phyloP scores from a whole-genome alignment of 2,329 filamentous ascomycete genomes.

The Elsinoe fawcettii region DNA sequence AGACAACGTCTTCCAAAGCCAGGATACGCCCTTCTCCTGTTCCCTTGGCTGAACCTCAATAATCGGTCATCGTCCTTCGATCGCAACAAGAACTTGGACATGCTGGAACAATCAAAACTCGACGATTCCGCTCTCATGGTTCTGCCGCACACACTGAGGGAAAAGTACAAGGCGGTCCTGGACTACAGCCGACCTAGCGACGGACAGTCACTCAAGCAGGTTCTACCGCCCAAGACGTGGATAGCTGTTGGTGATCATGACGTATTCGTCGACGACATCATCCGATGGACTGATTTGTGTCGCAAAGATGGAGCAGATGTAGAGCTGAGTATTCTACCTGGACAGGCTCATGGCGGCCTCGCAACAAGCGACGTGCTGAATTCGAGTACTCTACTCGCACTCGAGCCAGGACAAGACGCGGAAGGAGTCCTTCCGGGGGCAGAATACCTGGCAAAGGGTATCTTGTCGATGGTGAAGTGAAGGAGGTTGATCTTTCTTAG shows the following conservation, averaged over 20 bases:
- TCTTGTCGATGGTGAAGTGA: not conserved
- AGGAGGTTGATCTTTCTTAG: not conserved
- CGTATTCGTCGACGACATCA: slow-evolving; percentile 7
- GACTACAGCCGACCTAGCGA: slow-evolving; percentile 2
- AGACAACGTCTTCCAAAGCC: not conserved
- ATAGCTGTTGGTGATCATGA: slow-evolving; percentile 11
- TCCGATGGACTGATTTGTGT: not conserved
- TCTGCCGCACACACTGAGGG: not conserved
- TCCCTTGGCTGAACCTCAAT: slow-evolving; percentile 15
- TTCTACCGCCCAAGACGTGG: slow-evolving; percentile 13
- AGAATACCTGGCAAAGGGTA: slow-evolving; percentile 2
- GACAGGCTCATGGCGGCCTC: slow-evolving; percentile 4
- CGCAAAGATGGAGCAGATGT: slow-evolving; percentile 11
- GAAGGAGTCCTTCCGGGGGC: not conserved
- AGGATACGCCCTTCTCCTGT: not conserved
- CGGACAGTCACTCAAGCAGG: not conserved
- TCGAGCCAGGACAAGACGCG: not conserved
- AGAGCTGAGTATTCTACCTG: not conserved
- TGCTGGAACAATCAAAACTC: not conserved
- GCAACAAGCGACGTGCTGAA: not conserved
- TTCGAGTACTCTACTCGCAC: not conserved
- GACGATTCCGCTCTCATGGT: not conserved
- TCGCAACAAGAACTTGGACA: slow-evolving; percentile 10
- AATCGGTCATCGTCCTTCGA: slow-evolving; percentile 10
- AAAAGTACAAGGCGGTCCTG: not conserved